Evolutionary conservation across 192 early-diverging fungal species (phyloP).

Genomic region (Podila verticillata): DNA sequence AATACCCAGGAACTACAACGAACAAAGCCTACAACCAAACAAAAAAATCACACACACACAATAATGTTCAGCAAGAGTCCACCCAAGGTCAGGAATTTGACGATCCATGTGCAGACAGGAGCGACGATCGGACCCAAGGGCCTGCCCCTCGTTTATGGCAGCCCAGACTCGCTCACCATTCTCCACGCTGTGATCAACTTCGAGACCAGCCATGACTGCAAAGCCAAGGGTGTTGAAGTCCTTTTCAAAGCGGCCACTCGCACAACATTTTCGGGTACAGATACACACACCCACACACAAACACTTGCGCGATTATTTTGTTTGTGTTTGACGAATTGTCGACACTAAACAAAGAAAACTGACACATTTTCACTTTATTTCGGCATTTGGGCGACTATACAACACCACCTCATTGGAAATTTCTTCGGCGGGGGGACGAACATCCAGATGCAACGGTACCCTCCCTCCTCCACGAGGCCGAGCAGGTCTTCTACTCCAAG

Average conservation of each 20-base stretch:
- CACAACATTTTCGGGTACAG: slow-evolving; percentile 9
- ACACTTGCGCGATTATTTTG: neutral
- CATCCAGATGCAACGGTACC: neutral
- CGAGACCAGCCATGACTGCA: slow-evolving; percentile 20
- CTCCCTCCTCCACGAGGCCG: slow-evolving; percentile 4
- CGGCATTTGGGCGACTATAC: neutral
- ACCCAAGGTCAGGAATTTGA: slow-evolving; percentile 19
- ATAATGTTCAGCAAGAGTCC: neutral
- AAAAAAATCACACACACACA: neutral
- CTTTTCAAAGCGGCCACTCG: slow-evolving; percentile 16
- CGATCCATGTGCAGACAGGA: slow-evolving; percentile 25
- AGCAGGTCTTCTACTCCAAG: slow-evolving; percentile 20
- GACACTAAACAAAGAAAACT: too few relatives aligned
- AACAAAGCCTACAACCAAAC: neutral
- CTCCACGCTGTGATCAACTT: slow-evolving; percentile 14
- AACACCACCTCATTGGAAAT: neutral
- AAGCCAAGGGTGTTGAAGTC: slow-evolving; percentile 18
- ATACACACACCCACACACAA: neutral
- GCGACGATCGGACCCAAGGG: slow-evolving; percentile 15
- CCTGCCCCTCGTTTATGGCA: slow-evolving; percentile 19
- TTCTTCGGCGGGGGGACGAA: too few relatives aligned
- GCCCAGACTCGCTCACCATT: slow-evolving; percentile 7
- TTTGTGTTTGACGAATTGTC: neutral
- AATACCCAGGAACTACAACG: neutral
- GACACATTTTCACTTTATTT: too few relatives aligned